Evolutionary conservation across 768 basidiomycete genomes (phyloP).

Genomic region (Guyanaporus albipodus): DNA sequence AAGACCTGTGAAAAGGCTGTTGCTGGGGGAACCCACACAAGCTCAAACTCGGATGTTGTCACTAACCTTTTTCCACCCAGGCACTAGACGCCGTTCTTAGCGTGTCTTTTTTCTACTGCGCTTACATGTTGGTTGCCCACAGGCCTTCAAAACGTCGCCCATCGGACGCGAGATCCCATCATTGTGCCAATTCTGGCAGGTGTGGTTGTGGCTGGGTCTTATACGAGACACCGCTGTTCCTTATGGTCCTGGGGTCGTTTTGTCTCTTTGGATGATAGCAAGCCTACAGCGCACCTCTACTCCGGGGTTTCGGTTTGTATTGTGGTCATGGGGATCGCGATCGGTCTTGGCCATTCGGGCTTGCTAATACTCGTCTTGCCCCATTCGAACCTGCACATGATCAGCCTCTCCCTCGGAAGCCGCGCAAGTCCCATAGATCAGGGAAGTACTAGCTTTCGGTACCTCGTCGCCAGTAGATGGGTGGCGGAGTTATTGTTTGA

Average conservation of each 20-base stretch:
- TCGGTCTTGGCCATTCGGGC: conserved; percentile 2
- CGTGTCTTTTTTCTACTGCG: no score
- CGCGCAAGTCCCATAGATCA: conserved; percentile 4
- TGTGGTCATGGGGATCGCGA: conserved; percentile 6
- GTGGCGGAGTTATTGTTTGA: conserved; percentile 13
- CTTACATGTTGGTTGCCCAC: no score
- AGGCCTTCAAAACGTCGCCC: no score
- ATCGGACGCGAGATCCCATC: no score
- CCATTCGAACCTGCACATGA: neutral
- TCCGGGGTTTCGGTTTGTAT: conserved; percentile 1
- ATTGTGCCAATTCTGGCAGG: no score
- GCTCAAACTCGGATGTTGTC: no score
- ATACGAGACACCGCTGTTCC: conserved; percentile 2
- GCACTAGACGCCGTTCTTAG: no score
- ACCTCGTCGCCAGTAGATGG: conserved; percentile 7
- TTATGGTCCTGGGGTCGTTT: conserved; percentile 2
- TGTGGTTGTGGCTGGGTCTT: conserved; percentile 9
- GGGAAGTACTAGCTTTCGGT: neutral
- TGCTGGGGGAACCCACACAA: no score
- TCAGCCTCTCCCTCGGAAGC: conserved; percentile 13
- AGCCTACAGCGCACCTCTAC: conserved; percentile 8
- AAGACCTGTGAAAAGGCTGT: no score
- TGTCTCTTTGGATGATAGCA: conserved; percentile 9
- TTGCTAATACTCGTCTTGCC: conserved; percentile 3
- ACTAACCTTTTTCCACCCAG: no score